Percentiles rank a stretch among this genome's conserved stretches.
phyloP scores from a whole-genome alignment of 768 basidiomycete genomes.

The Nevesoporus exiguus region DNA sequence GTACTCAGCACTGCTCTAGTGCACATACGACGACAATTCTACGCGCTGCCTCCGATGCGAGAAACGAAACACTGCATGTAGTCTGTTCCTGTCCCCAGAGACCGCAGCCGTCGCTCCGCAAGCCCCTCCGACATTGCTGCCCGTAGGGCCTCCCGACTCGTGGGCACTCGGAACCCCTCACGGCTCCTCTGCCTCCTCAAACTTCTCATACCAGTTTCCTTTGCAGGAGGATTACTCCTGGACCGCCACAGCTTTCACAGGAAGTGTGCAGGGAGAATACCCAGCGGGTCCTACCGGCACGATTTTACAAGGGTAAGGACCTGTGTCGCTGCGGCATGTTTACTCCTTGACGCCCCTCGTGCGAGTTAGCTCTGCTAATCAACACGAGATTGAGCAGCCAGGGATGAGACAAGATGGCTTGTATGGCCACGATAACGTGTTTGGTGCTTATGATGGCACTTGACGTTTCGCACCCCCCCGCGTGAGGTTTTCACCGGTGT shows the following conservation, averaged over 20 bases:
- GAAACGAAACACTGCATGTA: slow-evolving; percentile 9
- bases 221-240: background rate
- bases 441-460: slow-evolving; percentile 7
- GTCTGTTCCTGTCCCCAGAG: slow-evolving; percentile 13
- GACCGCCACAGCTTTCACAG: background rate
- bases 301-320: slow-evolving; percentile 11
- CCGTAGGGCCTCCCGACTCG: background rate
- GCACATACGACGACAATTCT: slow-evolving; percentile 15
- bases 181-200: background rate
- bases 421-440: slow-evolving; percentile 12
- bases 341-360: slow-evolving; percentile 1
- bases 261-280: slow-evolving; percentile 2
- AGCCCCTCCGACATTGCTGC: background rate
- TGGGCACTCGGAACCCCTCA: slow-evolving; percentile 9
- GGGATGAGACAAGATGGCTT: slow-evolving; percentile 3
- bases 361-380: background rate
- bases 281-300: background rate
- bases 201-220: background rate
- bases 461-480: background rate
- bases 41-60: slow-evolving; percentile 18
- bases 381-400: slow-evolving; percentile 13
- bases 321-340: background rate
- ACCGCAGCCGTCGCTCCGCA: slow-evolving; percentile 4
- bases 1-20: slow-evolving; percentile 12
- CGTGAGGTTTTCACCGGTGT: background rate